Evolutionary conservation across 2,329 filamentous ascomycete genomes (phyloP), one percentile per base, ranked within the genome.

Genomic region (Fusarium floridanum): DNA sequence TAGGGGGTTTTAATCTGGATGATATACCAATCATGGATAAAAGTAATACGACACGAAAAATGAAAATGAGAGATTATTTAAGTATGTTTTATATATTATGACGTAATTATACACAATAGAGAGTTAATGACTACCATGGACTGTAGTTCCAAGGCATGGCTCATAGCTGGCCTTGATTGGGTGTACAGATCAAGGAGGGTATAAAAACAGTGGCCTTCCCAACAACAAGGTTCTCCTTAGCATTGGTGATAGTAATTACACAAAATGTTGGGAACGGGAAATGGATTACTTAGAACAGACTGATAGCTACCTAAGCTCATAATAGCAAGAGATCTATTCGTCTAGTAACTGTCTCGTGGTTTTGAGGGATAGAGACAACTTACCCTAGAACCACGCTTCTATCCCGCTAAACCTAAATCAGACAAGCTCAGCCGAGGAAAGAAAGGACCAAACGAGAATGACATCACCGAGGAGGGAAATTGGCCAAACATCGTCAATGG

Each of bases 221-320:
- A 10, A 17, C 8, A 16, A 24, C 22, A 16, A 45, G 12, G 12
- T 5, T 45, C 12, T 16, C 22, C 20, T 5, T 16, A 7, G 1
- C 12, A 9, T 16, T 24, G 2, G 5, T 0, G 3, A 24, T 2
- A 16, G 1, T 5, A 3, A 16, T 16, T 3, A 17, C 14, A 1
- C 0, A 16, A 24, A 16, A 12, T 5, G 3, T 9, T 2, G 3
- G 22, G 9, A 24, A 10, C 14, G 2, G 4, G 5, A 24, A 5
- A 16, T 8, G 3, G 36, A n/a, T 9, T 9, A 39, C 7, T 16
- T 17, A 48, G 1, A 16, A 9, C 2, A 5, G 7, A 5, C 4
- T 9, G 1, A 24, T 48, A 24, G 24, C 7, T 10, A 8, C 5
- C 22, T 17, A 5, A 39, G 24, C 1, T 5, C 22, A 48, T 1